These are phyloP conservation scores for Phytophthora hibernalis DNA, from an alignment of 352 stramenopile genomes.

Conservation along the genomic window DNA sequence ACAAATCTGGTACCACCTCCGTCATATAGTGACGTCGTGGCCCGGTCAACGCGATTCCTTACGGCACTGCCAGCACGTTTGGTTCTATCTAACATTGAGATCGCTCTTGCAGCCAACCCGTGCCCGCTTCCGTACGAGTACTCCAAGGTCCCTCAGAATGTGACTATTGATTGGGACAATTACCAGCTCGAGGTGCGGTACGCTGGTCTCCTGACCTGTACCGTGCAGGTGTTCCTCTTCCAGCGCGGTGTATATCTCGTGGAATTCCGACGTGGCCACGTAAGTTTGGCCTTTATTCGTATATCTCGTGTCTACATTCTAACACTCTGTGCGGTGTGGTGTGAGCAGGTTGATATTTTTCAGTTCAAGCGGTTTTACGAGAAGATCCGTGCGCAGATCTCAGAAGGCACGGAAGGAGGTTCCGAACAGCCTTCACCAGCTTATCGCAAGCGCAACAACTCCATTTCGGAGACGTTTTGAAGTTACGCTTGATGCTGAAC, in stretches of 20 bases:
- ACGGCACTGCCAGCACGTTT: conserved; percentile 68
- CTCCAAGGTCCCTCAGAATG: conserved; percentile 52
- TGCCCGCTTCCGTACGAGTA: conserved; percentile 57
- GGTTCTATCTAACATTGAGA: conserved; percentile 74
- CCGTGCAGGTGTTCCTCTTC: conserved; percentile 84
- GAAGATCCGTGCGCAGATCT: conserved; percentile 71
- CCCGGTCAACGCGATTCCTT: conserved; percentile 77
- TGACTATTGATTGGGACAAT: conserved; percentile 74
- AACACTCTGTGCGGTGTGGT: conserved; percentile 13
- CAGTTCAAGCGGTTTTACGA: conserved; percentile 91
- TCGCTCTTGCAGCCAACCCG: conserved; percentile 49
- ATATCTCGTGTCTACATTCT: not conserved
- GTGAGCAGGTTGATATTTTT: conserved; percentile 81
- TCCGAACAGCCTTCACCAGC: conserved; percentile 21
- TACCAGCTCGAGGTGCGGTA: conserved; percentile 81
- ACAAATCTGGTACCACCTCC: conserved; percentile 33
- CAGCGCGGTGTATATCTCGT: conserved; percentile 84
- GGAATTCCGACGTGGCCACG: conserved; percentile 80
- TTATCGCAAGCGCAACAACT: conserved; percentile 76
- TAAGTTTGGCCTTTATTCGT: conserved; percentile 32
- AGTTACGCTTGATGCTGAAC: conserved; percentile 13
- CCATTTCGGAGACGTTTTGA: conserved; percentile 49
- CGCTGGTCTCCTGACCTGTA: conserved; percentile 68
- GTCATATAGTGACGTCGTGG: conserved; percentile 69
- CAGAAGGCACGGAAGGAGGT: conserved; percentile 52